Evolutionary conservation across 2,329 filamentous ascomycete species (phyloP).

Genomic region (Ceratocystis cacaofunesta): DNA sequence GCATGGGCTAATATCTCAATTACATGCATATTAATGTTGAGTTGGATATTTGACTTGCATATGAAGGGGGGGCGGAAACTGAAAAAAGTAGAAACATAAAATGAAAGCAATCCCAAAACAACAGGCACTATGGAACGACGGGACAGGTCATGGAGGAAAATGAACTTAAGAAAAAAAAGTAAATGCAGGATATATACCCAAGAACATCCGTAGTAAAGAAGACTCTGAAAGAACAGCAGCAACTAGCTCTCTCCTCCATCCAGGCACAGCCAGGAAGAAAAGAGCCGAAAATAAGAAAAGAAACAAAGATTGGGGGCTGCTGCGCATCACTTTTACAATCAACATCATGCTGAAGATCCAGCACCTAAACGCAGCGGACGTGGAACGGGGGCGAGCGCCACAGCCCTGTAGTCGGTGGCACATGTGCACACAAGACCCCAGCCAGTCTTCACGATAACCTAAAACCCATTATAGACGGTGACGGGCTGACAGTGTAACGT

Average conservation of each 20-base stretch:
- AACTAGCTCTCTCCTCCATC: too few species aligned
- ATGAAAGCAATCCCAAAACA: neutral
- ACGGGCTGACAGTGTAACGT: slow-evolving; percentile 10
- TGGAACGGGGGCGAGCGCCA: neutral
- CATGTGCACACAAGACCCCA: neutral
- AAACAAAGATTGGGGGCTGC: neutral
- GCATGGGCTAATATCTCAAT: neutral
- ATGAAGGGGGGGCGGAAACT: too few species aligned
- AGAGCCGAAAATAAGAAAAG: neutral
- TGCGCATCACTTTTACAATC: neutral
- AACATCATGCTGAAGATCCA: neutral
- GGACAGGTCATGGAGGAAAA: neutral
- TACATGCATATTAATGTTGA: too few species aligned
- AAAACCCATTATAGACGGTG: neutral
- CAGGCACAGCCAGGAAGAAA: neutral
- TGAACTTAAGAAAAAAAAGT: neutral
- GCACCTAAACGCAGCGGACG: neutral
- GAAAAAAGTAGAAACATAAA: neutral
- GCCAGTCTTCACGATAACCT: too few species aligned
- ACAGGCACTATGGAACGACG: neutral
- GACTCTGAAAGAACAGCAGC: neutral
- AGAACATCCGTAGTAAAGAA: slow-evolving; percentile 1
- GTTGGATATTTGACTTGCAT: too few species aligned
- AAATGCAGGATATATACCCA: slow-evolving; percentile 1
- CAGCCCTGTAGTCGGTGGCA: neutral